phyloP scores from a whole-genome alignment of 179 eudicot genomes.

The Sideroxylon spinosum region DNA sequence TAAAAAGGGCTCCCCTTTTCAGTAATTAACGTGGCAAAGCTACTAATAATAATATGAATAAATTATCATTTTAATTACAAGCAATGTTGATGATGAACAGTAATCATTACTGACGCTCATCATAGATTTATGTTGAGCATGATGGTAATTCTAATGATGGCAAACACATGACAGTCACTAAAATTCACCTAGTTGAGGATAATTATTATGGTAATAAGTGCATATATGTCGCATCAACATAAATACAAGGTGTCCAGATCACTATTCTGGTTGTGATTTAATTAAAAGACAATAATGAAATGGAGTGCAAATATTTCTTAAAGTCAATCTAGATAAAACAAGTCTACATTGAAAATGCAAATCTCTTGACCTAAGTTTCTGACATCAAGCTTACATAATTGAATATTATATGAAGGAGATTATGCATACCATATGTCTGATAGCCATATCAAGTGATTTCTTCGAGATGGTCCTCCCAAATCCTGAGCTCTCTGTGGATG shows the following conservation, averaged over 20 bases:
- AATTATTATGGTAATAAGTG: background rate
- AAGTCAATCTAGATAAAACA: background rate
- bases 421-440: slow-evolving; percentile 79
- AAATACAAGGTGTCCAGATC: background rate
- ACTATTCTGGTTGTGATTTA: background rate
- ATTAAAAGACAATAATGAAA: background rate
- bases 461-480: slow-evolving; percentile 91
- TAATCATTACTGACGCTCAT: no score
- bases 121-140: no score
- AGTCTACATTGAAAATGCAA: background rate
- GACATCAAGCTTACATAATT: background rate
- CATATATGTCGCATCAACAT: background rate
- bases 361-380: background rate
- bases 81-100: background rate
- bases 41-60: background rate
- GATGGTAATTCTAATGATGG: no score
- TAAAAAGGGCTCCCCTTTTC: background rate
- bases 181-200: background rate
- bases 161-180: no score
- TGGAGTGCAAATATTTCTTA: background rate
- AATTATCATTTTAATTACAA: background rate
- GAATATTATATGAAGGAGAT: background rate
- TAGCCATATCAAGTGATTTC: slow-evolving; percentile 94
- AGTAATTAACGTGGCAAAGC: background rate
- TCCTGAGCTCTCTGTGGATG: slow-evolving; percentile 56